Evolutionary conservation across 1,284 basidiomycete species (phyloP).

Genomic region (Rhodotorula sp.): DNA sequence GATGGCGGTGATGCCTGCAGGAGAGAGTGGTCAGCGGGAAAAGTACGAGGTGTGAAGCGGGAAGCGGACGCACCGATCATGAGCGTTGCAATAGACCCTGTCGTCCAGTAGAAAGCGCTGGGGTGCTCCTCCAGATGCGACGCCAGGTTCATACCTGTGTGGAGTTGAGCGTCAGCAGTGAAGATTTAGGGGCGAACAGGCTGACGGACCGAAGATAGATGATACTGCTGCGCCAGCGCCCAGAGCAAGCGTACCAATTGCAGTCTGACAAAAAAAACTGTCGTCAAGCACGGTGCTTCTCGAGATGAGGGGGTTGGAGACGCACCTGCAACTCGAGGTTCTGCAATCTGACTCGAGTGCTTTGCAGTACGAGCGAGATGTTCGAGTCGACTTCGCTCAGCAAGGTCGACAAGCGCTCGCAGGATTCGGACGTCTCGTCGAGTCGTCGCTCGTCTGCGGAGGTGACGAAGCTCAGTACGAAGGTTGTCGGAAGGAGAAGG

Average conservation of each 20-base stretch:
- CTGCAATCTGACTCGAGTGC: slow-evolving; percentile 27
- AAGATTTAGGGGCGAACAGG: not conserved
- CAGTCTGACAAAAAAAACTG: slow-evolving; percentile 12
- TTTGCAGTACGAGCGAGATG: slow-evolving; percentile 26
- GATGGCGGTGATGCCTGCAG: slow-evolving; percentile 26
- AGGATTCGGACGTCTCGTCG: slow-evolving; percentile 35
- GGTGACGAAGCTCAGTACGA: not conserved
- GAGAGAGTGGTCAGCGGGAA: not conserved
- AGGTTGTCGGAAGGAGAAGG: not conserved
- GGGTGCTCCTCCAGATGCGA: slow-evolving; percentile 17
- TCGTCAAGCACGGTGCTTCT: not conserved
- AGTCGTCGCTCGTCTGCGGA: slow-evolving; percentile 34
- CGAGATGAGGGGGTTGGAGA: not conserved
- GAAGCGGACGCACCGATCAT: slow-evolving; percentile 15
- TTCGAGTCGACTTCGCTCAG: slow-evolving; percentile 35
- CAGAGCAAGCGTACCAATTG: slow-evolving; percentile 26
- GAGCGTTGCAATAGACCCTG: not conserved
- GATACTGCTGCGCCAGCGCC: slow-evolving; percentile 26
- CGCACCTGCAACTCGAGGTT: slow-evolving; percentile 36
- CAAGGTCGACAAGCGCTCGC: slow-evolving; percentile 17
- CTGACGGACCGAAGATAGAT: slow-evolving; percentile 24
- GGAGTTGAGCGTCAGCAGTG: too few relatives aligned
- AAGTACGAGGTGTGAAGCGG: not conserved
- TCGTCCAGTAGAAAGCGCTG: slow-evolving; percentile 13
- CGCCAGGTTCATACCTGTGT: slow-evolving; percentile 25